Conservation (phyloP, 306 rosid genomes). For the Pachyrhizus erosus region DNA sequence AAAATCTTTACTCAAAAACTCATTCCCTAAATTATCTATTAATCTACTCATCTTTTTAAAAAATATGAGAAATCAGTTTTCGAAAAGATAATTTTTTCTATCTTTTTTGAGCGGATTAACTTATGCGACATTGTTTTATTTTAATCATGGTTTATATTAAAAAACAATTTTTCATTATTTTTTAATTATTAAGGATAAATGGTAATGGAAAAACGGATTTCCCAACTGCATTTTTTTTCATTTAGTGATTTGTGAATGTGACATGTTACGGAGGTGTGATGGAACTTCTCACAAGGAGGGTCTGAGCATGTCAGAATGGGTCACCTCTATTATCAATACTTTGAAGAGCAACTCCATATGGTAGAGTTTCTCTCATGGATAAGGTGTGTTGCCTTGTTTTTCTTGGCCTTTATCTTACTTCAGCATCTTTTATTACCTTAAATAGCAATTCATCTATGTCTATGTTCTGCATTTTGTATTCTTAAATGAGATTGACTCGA, state of each 20-base stretch:
- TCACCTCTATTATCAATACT: conserved; percentile 70
- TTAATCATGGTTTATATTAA: too few relatives aligned
- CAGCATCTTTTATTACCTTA: too few relatives aligned
- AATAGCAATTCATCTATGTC: background rate
- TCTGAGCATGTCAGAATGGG: conserved; percentile 86
- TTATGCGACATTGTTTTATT: too few relatives aligned
- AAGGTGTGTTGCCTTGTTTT: conserved; percentile 56
- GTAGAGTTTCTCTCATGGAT: conserved; percentile 94
- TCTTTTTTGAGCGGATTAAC: too few relatives aligned
- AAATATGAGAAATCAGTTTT: too few relatives aligned
- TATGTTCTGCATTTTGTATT: background rate
- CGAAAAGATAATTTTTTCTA: too few relatives aligned
- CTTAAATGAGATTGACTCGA: conserved; percentile 4
- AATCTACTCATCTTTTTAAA: too few relatives aligned
- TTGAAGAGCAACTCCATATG: conserved; percentile 95
- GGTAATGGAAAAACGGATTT: too few relatives aligned
- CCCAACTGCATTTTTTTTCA: conserved; percentile 26
- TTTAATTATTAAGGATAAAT: too few relatives aligned
- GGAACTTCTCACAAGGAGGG: conserved; percentile 89
- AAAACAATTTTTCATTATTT: too few relatives aligned
- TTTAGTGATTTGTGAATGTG: conserved; percentile 89
- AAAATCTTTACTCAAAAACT: too few relatives aligned
- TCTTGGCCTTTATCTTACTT: background rate
- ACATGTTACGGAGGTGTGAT: conserved; percentile 87
- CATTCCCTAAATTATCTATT: too few relatives aligned